Base-by-base conservation (phyloP, 495 filamentous ascomycete species). In the Trichodelitschia bisporula region DNA sequence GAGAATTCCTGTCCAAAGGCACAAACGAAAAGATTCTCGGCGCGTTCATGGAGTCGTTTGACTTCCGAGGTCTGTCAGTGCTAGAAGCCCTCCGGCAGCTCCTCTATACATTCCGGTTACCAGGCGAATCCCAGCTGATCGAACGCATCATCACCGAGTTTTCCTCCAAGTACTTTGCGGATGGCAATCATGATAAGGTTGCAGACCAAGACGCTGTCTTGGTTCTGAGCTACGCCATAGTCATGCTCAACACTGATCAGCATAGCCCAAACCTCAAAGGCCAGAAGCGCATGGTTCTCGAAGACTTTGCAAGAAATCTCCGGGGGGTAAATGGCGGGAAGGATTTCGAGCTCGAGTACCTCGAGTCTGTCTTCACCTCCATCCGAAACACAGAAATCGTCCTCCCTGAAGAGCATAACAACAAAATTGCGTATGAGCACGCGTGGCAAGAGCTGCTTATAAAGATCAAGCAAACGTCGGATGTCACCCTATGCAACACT, bases 321-420 rank as follows among this genome's bases (percentile, higher is more conserved):
- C 64, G 86, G 31, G 82, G 82, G 2, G 75, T 89, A 14, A 95
- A 99, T 38, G 68, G 55, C 13, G 77, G 76, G 26, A 61, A 73
- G 32, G 72, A 99, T 40, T 99, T 95, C 45, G 62, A 68, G 11
- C 64, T 70, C 1, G 69, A 84, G 38, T 92, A 86, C 46, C 62
- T 99, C 2, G 68, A 89, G 40, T 62, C 65, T 2, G 90, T 93
- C 30, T 99, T 71, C 43, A 72, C 92, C 38, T 77, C 77, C 5
- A 95, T 99, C 53, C 80, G 73, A 46, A 65, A 66, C 2, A 72
- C 79, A 31, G 86, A 99, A 50, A 99, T 99, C 33, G 92, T 99
- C 33, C 56, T 99, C 13, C 86, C 86, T 0, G 84, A 93, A 34
- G 86, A 99, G 48, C 86, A 95, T 47, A 79, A 95, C 42, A 93